Evolutionary conservation across 345 rosid species (phyloP), one percentile per base, ranked within the genome.

Genomic region (Populus deltoides): DNA sequence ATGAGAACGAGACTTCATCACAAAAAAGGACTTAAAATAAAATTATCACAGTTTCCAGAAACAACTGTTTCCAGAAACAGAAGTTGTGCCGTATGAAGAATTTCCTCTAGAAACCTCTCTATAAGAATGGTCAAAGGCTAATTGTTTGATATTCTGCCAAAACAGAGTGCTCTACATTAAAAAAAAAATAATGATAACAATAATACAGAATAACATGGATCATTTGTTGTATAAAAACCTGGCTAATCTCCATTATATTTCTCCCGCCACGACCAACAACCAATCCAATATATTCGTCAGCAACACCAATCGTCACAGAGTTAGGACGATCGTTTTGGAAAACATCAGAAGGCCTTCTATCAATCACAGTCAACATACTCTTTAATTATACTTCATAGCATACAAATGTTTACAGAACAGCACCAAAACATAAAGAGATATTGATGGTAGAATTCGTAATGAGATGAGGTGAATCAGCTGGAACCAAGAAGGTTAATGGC

Each of bases 221-320:
- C 41, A 27, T 73, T 27, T 33, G 61, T 22, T 57, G 61, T 66
- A 15, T 70, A 76, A 66, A 18, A 57, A 94, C 98, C 99, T 97
- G 97, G 80, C 91, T 92, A 78, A 97, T 97, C 72, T 92, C 98
- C 92, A 90, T 86, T 73, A 97, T 90, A 82, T 90, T 97, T 87
- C 97, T 89, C 83, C 99, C 99, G 81, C 97, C 97, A 39, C 98
- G 97, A 62, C 98, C 99, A 83, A 97, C 94, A 82, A 97, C 92
- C 83, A 94, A 75, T n/a, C 98, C 99, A 33, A 94, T 89, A 86
- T 90, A 97, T 79, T 87, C 99, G 85, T 97, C 98, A 4, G 97
- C 85, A 73, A 94, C 90, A 61, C 97, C 99, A 49, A 91, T 90
- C 24, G 96, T 92, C 86, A 91, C 78, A 8, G 96, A 89, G 79